Percentiles rank a stretch among this genome's conserved stretches.
Conservation (phyloP, 441 rosid species). For the Bocquillonia castaneifolia region DNA sequence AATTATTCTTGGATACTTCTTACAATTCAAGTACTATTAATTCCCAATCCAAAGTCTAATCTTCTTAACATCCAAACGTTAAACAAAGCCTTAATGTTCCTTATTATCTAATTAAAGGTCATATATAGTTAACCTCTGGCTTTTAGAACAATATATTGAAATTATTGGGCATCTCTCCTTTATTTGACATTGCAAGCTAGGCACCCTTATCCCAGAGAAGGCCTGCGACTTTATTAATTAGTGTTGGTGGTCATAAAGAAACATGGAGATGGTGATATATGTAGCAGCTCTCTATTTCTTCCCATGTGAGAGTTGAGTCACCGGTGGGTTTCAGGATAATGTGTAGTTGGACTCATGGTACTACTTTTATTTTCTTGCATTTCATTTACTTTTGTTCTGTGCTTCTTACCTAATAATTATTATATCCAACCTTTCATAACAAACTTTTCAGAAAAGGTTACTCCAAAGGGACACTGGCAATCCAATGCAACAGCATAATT, state of each 20-base stretch:
- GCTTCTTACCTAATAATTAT: not conserved
- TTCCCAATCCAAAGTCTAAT: too few species aligned
- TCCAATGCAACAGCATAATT: not conserved
- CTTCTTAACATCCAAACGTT: too few species aligned
- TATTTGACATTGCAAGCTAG: too few species aligned
- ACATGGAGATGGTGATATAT: not conserved
- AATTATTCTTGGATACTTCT: too few species aligned
- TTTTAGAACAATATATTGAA: too few species aligned
- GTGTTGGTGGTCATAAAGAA: not conserved
- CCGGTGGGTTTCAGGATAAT: not conserved
- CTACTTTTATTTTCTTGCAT: not conserved
- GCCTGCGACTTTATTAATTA: not conserved
- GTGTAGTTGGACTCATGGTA: not conserved
- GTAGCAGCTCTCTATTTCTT: not conserved
- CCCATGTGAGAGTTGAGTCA: conserved; percentile 13
- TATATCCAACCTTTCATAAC: not conserved
- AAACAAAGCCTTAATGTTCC: too few species aligned
- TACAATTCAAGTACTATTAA: too few species aligned
- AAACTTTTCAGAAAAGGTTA: not conserved
- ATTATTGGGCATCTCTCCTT: too few species aligned
- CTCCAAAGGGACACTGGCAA: not conserved
- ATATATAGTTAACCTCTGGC: too few species aligned
- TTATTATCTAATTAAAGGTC: too few species aligned
- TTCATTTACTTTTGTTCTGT: not conserved
- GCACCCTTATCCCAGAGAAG: too few species aligned